Base-by-base conservation (phyloP, 306 rosid species). In the Gynostemma pentaphyllum region DNA sequence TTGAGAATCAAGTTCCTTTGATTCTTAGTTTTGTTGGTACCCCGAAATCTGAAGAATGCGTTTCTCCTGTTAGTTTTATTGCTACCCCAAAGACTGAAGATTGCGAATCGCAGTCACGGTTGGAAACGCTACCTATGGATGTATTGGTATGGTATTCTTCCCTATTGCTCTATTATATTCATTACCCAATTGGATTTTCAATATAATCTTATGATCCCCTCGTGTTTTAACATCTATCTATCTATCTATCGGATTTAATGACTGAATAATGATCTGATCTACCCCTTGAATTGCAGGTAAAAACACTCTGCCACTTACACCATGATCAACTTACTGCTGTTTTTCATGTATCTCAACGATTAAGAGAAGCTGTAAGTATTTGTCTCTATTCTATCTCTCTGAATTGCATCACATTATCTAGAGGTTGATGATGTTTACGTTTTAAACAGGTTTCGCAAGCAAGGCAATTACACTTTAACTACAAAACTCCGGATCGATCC, bases 241-340 rank as follows among this genome's bases (percentile, higher is more conserved):
- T n/a, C n/a, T n/a, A n/a, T n/a, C n/a, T n/a, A n/a, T n/a, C n/a
- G n/a, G n/a, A n/a, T n/a, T n/a, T n/a, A n/a, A n/a, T n/a, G n/a
- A n/a, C n/a, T n/a, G n/a, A n/a, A n/a, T n/a, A n/a, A n/a, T n/a
- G n/a, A n/a, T 68, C 56, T 70, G 28, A 18, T 57, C 72, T 39
- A 36, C 21, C 26, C 65, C 67, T 44, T 82, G 34, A 57, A n/a
- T n/a, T n/a, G n/a, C n/a, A 90, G 95, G 97, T 90, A 51, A 84
- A 81, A 72, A 48, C 87, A 66, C 74, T 84, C 28, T 90, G 97
- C 76, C 87, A 77, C 80, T 71, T 87, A 75, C 97, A 87, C 67
- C 97, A 90, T 52, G 97, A 90, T 64, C 97, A 90, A 69, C 74
- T 90, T 83, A 80, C 71, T 77, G 82, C 94, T 22, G 94, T 84